A percentile compares a stretch with the other conserved stretches of the same genome.
These are phyloP conservation scores for Geranium brycei DNA, from an alignment of 345 rosid genomes.

Conservation along the genomic window DNA sequence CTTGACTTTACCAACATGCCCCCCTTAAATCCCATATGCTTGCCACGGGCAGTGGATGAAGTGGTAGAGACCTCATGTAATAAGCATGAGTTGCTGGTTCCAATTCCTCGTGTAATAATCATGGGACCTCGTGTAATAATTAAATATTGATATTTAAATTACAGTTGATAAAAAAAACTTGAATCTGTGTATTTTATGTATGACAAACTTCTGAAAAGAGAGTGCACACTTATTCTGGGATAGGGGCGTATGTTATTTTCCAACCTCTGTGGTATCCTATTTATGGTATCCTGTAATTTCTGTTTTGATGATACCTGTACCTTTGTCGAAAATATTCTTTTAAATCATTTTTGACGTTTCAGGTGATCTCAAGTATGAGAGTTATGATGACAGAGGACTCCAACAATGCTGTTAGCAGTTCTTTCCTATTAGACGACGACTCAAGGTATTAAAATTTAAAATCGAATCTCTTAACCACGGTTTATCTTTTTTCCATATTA, in stretches of 20 bases:
- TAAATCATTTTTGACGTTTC: not conserved
- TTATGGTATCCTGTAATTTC: not conserved
- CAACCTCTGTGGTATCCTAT: no score
- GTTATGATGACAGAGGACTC: slow-evolving; percentile 95
- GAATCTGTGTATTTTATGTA: no score
- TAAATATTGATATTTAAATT: no score
- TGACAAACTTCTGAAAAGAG: no score
- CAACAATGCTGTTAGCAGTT: slow-evolving; percentile 84
- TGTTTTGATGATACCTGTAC: not conserved
- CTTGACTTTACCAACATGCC: not conserved
- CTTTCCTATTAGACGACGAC: slow-evolving; percentile 92
- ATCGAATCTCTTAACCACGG: not conserved
- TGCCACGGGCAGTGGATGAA: no score
- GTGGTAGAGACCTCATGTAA: no score
- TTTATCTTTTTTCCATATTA: not conserved
- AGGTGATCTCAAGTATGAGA: slow-evolving; percentile 94
- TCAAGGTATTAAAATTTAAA: slow-evolving; percentile 46
- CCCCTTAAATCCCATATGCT: not conserved
- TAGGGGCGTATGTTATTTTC: no score
- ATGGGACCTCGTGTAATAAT: no score
- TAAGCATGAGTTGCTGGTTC: no score
- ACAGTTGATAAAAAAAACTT: no score
- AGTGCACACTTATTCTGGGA: no score
- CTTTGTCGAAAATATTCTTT: not conserved
- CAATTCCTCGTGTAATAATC: no score